phyloP scores from a whole-genome alignment of 805 yeast genomes.

The Metschnikowia vanudenii region DNA sequence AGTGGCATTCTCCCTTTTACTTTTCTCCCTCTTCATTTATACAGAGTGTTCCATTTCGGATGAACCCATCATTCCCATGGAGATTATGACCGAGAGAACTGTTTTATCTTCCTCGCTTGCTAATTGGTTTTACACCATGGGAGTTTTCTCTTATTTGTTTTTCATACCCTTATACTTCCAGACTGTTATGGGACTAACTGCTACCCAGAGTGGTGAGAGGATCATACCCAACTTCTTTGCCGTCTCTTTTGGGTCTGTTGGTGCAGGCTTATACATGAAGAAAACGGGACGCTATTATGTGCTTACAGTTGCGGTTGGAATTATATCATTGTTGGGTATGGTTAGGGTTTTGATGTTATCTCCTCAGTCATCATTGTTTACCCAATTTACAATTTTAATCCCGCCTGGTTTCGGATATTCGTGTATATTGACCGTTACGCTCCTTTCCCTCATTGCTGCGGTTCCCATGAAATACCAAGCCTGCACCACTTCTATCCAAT shows the following conservation, averaged over 20 bases:
- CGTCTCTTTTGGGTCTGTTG: constrained; percentile 63
- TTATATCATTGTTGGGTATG: constrained; percentile 49
- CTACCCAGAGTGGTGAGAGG: constrained; percentile 58
- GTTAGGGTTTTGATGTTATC: constrained; percentile 30
- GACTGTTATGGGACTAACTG: constrained; percentile 50
- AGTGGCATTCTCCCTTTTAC: constrained; percentile 30
- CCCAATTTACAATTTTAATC: constrained; percentile 46
- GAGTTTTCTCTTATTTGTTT: constrained; percentile 58
- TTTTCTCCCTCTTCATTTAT: constrained; percentile 45
- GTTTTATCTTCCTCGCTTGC: constrained; percentile 63
- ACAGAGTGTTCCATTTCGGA: constrained; percentile 51
- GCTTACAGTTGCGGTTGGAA: constrained; percentile 43
- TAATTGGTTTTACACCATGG: constrained; percentile 71
- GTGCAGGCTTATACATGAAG: constrained; percentile 66
- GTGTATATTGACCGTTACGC: constrained; percentile 63
- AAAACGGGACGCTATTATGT: constrained; percentile 62
- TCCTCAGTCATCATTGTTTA: constrained; percentile 29
- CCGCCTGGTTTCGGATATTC: constrained; percentile 69
- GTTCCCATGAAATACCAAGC: constrained; percentile 73
- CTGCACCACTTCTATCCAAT: constrained; percentile 83
- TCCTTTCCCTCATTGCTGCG: constrained; percentile 73
- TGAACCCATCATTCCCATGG: constrained; percentile 69
- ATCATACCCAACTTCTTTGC: constrained; percentile 67
- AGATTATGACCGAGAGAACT: constrained; percentile 56
- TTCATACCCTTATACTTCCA: constrained; percentile 69